Conservation (phyloP, 2,329 filamentous ascomycete species). For the Verticillium dahliae region DNA sequence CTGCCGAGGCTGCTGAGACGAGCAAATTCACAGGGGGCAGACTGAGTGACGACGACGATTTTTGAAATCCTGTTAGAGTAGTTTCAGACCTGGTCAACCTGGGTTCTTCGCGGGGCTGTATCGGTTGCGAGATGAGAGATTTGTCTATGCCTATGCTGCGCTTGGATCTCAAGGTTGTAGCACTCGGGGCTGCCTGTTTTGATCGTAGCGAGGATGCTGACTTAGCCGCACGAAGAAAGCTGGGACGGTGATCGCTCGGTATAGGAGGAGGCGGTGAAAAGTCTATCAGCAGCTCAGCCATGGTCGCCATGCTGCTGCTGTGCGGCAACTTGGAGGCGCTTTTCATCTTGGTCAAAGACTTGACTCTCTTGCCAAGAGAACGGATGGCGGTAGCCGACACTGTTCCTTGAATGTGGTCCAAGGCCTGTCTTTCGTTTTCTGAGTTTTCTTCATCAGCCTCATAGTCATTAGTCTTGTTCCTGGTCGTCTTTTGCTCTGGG, state of each 20-base stretch:
- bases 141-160: constrained; percentile 7
- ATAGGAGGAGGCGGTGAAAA: background rate
- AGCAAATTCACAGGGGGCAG: background rate
- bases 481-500: constrained; percentile 5
- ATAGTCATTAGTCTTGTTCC: constrained; percentile 8
- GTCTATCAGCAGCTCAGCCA: background rate
- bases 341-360: constrained; percentile 7
- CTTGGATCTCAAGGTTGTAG: constrained; percentile 9
- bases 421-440: background rate
- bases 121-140: constrained; percentile 7
- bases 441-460: constrained; percentile 6
- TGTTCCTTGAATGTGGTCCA: background rate
- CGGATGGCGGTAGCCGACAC: constrained; percentile 4
- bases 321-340: background rate
- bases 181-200: constrained; percentile 1
- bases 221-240: background rate
- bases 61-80: background rate
- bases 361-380: constrained; percentile 5
- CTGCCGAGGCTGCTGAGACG: background rate
- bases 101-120: background rate
- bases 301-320: background rate
- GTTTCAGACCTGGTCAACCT: background rate
- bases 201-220: constrained; percentile 5
- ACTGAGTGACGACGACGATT: background rate
- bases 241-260: background rate